Evolutionary conservation across 148 eudicot species (phyloP).

Genomic region (Amaranthus cruentus): DNA sequence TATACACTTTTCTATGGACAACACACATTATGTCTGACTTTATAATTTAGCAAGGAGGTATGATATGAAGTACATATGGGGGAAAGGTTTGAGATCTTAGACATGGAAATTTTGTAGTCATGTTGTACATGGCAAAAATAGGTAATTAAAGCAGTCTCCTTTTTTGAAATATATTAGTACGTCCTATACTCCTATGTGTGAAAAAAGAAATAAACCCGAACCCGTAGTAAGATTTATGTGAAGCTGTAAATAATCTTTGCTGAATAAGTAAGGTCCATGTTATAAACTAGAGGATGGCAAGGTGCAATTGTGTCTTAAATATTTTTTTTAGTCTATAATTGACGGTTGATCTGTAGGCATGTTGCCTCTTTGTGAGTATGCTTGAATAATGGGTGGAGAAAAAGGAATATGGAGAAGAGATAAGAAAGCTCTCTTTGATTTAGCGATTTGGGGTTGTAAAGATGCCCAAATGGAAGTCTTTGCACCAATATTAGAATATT

Average conservation of each 20-base stretch:
- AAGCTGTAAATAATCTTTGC: too few relatives aligned
- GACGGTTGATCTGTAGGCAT: background rate
- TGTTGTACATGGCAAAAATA: background rate
- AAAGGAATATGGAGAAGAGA: background rate
- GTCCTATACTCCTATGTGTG: too few relatives aligned
- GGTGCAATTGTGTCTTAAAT: background rate
- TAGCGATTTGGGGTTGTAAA: background rate
- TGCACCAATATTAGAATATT: background rate
- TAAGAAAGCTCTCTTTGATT: background rate
- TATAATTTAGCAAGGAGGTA: background rate
- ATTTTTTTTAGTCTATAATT: background rate
- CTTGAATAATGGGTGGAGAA: background rate
- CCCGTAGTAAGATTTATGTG: too few relatives aligned
- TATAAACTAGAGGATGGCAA: background rate
- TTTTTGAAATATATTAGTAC: background rate
- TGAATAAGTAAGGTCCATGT: background rate
- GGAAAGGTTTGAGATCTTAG: background rate
- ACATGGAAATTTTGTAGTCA: background rate
- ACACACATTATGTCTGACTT: too few relatives aligned
- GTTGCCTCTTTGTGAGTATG: background rate
- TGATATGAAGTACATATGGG: too few relatives aligned
- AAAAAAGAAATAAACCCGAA: too few relatives aligned
- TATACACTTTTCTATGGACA: too few relatives aligned
- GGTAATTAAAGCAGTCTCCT: background rate
- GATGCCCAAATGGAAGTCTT: background rate